Percentiles rank a stretch among this genome's conserved stretches.
Evolutionary conservation across 306 rosid genomes (phyloP).

Genomic region (Cotoneaster glaucophyllus): DNA sequence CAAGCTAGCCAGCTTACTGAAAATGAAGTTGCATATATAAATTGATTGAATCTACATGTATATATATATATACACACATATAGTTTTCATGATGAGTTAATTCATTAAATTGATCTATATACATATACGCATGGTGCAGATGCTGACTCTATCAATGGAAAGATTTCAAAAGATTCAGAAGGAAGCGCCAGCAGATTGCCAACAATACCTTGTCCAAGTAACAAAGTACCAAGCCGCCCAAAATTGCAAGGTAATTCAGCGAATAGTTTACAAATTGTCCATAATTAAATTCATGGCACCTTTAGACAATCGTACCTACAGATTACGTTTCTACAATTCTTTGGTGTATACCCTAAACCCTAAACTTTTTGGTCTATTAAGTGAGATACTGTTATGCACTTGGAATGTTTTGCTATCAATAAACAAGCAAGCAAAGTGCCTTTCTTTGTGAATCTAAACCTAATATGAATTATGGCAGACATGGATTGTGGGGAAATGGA

Average conservation of each 20-base stretch:
- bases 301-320: background rate
- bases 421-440: background rate
- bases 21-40: background rate
- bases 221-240: slow-evolving; percentile 91
- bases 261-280: background rate
- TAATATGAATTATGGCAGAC: slow-evolving; percentile 35
- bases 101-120: background rate
- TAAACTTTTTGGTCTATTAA: background rate
- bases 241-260: slow-evolving; percentile 62
- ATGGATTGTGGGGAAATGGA: slow-evolving; percentile 99
- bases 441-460: background rate
- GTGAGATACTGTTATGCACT: background rate
- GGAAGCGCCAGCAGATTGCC: slow-evolving; percentile 83
- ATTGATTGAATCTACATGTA: background rate
- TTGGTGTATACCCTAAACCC: no score
- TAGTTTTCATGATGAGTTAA: background rate
- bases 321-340: background rate
- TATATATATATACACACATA: no score
- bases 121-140: slow-evolving; percentile 32
- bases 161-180: slow-evolving; percentile 78
- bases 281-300: background rate
- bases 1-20: background rate
- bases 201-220: slow-evolving; percentile 77
- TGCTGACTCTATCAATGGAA: slow-evolving; percentile 79
- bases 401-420: background rate